Evolutionary conservation across 805 yeast species (phyloP), one percentile per base, ranked within the genome.

Genomic region (Candida xiaguanensis): DNA sequence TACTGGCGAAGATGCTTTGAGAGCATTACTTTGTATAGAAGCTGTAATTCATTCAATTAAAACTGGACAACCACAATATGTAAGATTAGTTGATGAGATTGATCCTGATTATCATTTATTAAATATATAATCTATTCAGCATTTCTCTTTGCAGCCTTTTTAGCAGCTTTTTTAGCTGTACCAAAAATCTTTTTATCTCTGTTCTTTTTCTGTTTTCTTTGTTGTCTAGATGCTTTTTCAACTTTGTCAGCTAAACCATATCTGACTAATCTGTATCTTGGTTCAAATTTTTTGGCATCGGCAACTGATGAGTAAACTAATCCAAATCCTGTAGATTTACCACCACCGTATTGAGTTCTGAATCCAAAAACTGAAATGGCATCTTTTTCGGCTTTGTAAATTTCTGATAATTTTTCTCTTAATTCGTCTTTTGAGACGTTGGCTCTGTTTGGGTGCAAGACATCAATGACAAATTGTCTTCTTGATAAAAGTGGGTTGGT

Each of bases 341-440:
- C 96, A 76, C 99, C 99, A 87, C 99, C 99, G 75, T 79, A 93
- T 76, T 88, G 95, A 64, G 98, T 93, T 82, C 95, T 86, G 95
- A 93, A 87, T 72, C 98, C 98, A 69, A 93, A 93, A 60, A 91
- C 99, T 54, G 98, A 90, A 53, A 87, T 90, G 63, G 91, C 84
- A 61, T 86, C 95, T 79, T 85, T 85, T 65, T 85, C 95, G 65
- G 89, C 76, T 79, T 85, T 85, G 93, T 87, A 87, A 63, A 79
- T 74, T 60, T 80, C 80, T 67, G 95, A 86, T 63, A 87, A 78
- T 72, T 79, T 85, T 74, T 85, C 98, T 72, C 98, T 88, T 75
- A 93, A 83, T 77, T 93, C 99, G 72, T 89, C 97, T 87, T 93
- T 93, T 70, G 99, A 82, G 69, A 93, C 96, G 79, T 91, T 93